Conservation (phyloP, 2,329 filamentous ascomycete genomes). For the Fusarium poae region DNA sequence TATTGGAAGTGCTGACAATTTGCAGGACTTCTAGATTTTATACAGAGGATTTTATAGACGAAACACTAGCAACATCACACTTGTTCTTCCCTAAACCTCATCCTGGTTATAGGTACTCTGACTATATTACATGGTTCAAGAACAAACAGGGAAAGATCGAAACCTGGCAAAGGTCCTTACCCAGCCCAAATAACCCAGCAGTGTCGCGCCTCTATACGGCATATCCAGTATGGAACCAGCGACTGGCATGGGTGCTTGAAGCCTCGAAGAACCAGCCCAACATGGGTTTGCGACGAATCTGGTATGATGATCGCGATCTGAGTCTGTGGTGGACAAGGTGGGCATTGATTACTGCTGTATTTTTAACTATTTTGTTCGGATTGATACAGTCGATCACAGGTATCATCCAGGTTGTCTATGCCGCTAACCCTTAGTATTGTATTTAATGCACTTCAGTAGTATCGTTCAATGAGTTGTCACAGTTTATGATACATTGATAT, state of each 20-base stretch:
- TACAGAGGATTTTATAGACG: background rate
- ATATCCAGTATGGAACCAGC: background rate
- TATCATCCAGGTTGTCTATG: background rate
- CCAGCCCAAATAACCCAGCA: rapidly evolving
- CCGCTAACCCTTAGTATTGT: background rate
- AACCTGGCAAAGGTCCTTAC: background rate
- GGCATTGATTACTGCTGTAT: background rate
- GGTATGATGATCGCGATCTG: background rate
- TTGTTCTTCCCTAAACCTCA: background rate
- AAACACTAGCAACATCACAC: no score
- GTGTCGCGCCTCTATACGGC: background rate
- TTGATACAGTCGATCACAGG: background rate
- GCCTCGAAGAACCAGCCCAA: background rate
- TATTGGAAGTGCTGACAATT: no score
- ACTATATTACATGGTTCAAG: background rate
- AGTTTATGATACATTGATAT: no score
- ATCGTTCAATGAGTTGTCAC: no score
- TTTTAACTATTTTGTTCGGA: background rate
- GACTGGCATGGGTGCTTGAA: background rate
- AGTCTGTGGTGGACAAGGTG: background rate
- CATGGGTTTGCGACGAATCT: background rate
- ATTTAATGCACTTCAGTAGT: no score
- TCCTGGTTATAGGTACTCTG: background rate
- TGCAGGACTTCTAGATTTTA: background rate
- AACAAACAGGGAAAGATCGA: background rate